Evolutionary conservation across 2,329 filamentous ascomycete genomes (phyloP).

Genomic region (Colletotrichum lindemuthianum): DNA sequence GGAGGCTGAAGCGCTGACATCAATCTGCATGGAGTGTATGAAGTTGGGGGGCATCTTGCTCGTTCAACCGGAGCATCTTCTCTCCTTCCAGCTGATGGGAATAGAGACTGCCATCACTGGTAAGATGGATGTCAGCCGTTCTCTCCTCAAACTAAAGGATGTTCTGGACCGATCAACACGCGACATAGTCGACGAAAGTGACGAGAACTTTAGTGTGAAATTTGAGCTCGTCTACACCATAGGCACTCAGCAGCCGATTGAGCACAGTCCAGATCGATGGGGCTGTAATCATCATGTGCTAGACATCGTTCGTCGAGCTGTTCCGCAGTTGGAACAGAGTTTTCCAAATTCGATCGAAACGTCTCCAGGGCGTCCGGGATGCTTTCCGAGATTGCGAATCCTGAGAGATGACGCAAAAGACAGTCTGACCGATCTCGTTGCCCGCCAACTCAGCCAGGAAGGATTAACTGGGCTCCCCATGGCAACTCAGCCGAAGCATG

Average conservation of each 20-base stretch:
- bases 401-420: constrained; percentile 47
- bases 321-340: constrained; percentile 40
- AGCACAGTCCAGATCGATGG: constrained; percentile 68
- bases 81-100: constrained; percentile 72
- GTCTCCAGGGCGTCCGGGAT: constrained; percentile 40
- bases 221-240: constrained; percentile 74
- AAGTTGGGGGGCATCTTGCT: constrained; percentile 64
- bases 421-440: constrained; percentile 46
- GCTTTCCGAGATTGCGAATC: constrained; percentile 61
- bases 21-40: constrained; percentile 58
- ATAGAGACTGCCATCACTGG: constrained; percentile 57
- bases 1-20: constrained; percentile 48
- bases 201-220: constrained; percentile 69
- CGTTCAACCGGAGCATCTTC: constrained; percentile 70
- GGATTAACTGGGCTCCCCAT: constrained; percentile 57
- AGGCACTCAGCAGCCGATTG: constrained; percentile 60
- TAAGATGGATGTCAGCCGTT: constrained; percentile 42
- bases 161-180: constrained; percentile 56
- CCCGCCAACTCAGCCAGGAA: constrained; percentile 51
- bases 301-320: constrained; percentile 48
- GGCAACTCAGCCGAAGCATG: constrained; percentile 42
- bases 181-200: constrained; percentile 73
- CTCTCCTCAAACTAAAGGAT: constrained; percentile 52
- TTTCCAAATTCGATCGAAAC: constrained; percentile 56
- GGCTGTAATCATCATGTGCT: constrained; percentile 63